phyloP scores from a whole-genome alignment of 2,329 filamentous ascomycete genomes.

The Ophiostoma ulmi region DNA sequence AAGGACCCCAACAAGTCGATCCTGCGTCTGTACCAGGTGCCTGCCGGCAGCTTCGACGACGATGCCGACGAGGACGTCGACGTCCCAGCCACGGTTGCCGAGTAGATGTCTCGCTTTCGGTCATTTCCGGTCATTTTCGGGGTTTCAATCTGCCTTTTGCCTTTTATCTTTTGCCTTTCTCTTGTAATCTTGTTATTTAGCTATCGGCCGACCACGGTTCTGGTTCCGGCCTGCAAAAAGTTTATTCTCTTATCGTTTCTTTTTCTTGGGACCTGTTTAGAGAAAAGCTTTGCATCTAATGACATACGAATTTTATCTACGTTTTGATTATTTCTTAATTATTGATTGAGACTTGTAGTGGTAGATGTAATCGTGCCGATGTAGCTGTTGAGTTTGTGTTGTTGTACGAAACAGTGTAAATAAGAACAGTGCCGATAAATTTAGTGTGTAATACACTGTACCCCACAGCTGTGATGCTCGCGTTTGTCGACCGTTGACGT shows the following conservation, averaged over 20 bases:
- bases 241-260: slow-evolving; percentile 13
- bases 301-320: background rate
- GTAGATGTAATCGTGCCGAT: background rate
- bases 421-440: background rate
- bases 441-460: background rate
- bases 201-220: slow-evolving; percentile 1
- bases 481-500: background rate
- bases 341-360: background rate
- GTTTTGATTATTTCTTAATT: background rate
- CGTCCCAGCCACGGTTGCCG: slow-evolving; percentile 19
- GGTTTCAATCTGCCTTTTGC: background rate
- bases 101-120: slow-evolving; percentile 28
- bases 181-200: background rate
- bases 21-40: slow-evolving; percentile 87
- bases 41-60: slow-evolving; percentile 82
- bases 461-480: background rate
- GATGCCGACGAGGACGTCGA: slow-evolving; percentile 52
- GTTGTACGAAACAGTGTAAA: slow-evolving; percentile 5
- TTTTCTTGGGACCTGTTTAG: background rate
- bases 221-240: slow-evolving; percentile 17
- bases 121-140: too few species aligned
- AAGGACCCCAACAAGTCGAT: slow-evolving; percentile 97
- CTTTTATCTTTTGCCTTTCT: background rate
- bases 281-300: slow-evolving; percentile 6
- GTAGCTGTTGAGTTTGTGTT: too few species aligned